Base-by-base conservation (phyloP, 2,329 filamentous ascomycete genomes). In the Calonectria honghensis region DNA sequence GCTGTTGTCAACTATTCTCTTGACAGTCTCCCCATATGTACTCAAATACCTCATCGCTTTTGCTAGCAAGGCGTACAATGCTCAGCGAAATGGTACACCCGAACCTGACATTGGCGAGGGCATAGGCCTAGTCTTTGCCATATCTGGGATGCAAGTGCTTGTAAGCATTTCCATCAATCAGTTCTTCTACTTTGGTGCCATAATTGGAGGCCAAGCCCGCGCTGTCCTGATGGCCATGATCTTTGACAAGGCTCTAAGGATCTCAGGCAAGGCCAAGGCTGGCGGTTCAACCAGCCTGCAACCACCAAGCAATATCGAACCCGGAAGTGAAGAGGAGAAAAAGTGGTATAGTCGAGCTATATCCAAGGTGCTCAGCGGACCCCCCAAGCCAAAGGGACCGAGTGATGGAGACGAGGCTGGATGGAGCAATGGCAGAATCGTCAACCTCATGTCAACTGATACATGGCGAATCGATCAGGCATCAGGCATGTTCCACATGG, bases 391-490 rank as follows among this genome's bases (percentile, higher is more conserved):
- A 2, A 65, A 48, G 48, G 24, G 27, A 10, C 16, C 27, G 2
- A 20, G 41, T 2, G 20, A 27, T 27, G 35, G 31, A 11, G 54
- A 63, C 11, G 31, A 37, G 14, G 29, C 45, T 7, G 57, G 68
- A 29, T 70, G 68, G 57, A 45, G 35, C 48, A 70, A 70, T 39
- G 68, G 68, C 3, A 37, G 48, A 14, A 70, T 70, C n/a, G 59
- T 70, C 59, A 73, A 73, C 57, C 32, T 70, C 14, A 73, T 73
- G 71, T 65, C 65, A 2, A 61, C 59, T 1, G 71, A 73, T 27
- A 73, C 71, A 14, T 63, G 52, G 52, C 71, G 71, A 24, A 73
- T 73, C 29, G 57, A 73, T 59, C 57, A 73, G 14, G 71, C 65
- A 10, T 73, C 64, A 2, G 66, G 41, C 35, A 63, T 68, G 71